Conservation (phyloP, 257 asterid genomes). For the Nicotiana undulata region DNA sequence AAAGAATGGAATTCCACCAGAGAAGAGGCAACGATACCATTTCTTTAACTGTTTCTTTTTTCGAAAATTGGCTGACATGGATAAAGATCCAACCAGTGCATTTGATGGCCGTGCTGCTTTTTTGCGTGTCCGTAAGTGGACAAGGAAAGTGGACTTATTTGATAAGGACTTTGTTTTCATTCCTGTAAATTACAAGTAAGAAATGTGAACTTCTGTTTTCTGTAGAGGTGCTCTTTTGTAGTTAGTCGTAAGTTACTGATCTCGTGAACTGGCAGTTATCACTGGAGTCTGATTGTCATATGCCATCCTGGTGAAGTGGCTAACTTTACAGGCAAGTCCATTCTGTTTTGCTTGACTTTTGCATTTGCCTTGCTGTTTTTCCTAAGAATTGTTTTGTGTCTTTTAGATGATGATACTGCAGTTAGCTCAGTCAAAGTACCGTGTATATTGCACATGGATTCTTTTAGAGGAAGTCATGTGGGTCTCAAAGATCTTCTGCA, state of each 20-base stretch:
- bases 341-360: neutral
- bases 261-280: constrained; percentile 49
- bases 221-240: neutral
- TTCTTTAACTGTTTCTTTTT: constrained; percentile 94
- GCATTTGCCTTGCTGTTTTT: neutral
- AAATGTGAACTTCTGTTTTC: neutral
- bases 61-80: constrained; percentile 90
- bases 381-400: neutral
- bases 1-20: constrained; percentile 48
- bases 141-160: constrained; percentile 80
- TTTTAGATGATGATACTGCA: constrained; percentile 44
- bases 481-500: constrained; percentile 33
- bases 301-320: constrained; percentile 84
- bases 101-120: constrained; percentile 87
- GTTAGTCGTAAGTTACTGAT: neutral
- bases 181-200: constrained; percentile 95
- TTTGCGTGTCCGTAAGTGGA: constrained; percentile 96
- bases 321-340: constrained; percentile 62
- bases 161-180: constrained; percentile 83
- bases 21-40: constrained; percentile 56
- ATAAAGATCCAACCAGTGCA: constrained; percentile 81
- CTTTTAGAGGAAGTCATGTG: constrained; percentile 38
- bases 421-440: constrained; percentile 31
- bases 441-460: constrained; percentile 48
- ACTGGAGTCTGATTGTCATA: constrained; percentile 88